Conservation (phyloP, 177 flowering plant genomes). For the Telopea speciosissima region DNA sequence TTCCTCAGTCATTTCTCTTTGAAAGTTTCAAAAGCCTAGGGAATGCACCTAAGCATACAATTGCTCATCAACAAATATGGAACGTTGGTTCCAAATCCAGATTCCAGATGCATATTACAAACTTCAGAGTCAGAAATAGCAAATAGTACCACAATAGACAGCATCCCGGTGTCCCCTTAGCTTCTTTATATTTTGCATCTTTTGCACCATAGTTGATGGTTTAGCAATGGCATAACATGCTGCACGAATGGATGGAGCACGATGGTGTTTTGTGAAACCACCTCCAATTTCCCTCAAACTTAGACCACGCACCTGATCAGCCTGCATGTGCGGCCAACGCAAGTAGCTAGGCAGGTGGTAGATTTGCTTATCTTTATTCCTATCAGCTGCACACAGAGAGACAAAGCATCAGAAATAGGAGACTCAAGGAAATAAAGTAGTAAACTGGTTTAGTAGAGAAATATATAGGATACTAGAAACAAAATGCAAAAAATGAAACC, state of each 20-base stretch:
- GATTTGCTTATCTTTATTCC: conserved; percentile 26
- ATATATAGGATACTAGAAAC: background rate
- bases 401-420: background rate
- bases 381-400: conserved; percentile 47
- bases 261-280: conserved; percentile 88
- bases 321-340: conserved; percentile 97
- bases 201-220: conserved; percentile 84
- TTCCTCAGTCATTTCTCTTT: no score
- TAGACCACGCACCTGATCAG: conserved; percentile 86
- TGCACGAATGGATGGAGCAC: conserved; percentile 86
- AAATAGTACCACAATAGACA: conserved; percentile 86
- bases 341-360: conserved; percentile 48
- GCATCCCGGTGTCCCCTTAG: conserved; percentile 89
- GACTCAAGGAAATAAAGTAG: background rate
- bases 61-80: no score
- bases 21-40: no score
- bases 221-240: conserved; percentile 96
- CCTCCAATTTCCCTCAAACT: conserved; percentile 94
- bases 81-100: background rate
- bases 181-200: conserved; percentile 82
- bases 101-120: background rate
- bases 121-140: background rate
- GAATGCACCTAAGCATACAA: no score
- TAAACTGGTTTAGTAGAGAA: background rate
- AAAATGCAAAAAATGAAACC: background rate